Evolutionary conservation across 2,329 filamentous ascomycete genomes (phyloP).

Genomic region (Rosellinia necatrix): DNA sequence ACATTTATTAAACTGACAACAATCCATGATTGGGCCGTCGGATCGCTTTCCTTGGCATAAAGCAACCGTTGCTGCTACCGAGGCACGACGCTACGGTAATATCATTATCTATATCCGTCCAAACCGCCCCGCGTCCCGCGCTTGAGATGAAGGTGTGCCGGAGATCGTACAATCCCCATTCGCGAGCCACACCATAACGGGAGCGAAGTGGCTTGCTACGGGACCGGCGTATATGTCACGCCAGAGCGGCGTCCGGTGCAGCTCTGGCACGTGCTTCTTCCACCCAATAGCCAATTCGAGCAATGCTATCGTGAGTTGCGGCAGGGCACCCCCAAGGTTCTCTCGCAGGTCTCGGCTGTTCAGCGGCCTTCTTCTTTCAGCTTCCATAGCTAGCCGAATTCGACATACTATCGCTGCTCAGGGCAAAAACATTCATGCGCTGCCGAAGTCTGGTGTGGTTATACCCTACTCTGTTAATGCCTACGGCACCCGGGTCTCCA

Average conservation of each 20-base stretch:
- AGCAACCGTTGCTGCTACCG: slow-evolving; percentile 4
- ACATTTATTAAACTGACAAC: neutral
- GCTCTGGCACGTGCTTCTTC: neutral
- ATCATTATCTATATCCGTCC: neutral
- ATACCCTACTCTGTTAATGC: neutral
- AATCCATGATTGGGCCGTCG: slow-evolving; percentile 1
- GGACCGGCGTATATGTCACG: neutral
- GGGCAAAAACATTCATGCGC: neutral
- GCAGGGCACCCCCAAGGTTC: neutral
- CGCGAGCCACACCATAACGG: neutral
- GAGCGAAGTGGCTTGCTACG: neutral
- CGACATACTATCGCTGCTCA: neutral
- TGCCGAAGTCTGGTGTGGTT: slow-evolving; percentile 6
- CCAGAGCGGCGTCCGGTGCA: neutral
- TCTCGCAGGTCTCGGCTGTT: neutral
- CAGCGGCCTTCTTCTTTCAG: slow-evolving; percentile 12
- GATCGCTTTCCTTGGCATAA: slow-evolving; percentile 11
- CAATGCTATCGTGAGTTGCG: neutral
- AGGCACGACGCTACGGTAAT: neutral
- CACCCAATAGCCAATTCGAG: neutral
- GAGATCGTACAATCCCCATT: slow-evolving; percentile 5
- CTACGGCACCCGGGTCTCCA: neutral
- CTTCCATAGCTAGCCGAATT: neutral
- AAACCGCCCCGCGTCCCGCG: slow-evolving; percentile 1
- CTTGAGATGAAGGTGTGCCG: neutral